phyloP scores from a whole-genome alignment of 257 asterid genomes.

The Echites panduratus region DNA sequence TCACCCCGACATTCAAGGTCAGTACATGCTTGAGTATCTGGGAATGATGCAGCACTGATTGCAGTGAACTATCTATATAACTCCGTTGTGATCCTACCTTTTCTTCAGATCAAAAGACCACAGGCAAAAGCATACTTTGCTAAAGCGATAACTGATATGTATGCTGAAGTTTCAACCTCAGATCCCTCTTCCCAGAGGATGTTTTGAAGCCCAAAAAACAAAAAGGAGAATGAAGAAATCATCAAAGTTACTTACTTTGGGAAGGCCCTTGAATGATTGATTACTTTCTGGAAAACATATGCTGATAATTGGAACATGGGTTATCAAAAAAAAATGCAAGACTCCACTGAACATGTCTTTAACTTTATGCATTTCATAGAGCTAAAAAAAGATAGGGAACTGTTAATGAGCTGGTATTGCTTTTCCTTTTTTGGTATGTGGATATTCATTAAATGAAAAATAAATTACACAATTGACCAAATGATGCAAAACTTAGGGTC shows the following conservation, averaged over 20 bases:
- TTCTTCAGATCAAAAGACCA: constrained; percentile 63
- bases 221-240: background rate
- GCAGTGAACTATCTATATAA: background rate
- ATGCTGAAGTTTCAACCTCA: constrained; percentile 40
- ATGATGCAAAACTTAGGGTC: no score
- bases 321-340: no score
- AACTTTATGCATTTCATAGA: no score
- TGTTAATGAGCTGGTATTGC: no score
- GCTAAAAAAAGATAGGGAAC: no score
- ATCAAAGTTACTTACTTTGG: background rate
- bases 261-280: background rate
- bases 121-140: constrained; percentile 65
- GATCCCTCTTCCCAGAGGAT: constrained; percentile 35
- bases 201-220: constrained; percentile 8
- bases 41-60: background rate
- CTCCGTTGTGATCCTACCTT: background rate
- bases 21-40: background rate
- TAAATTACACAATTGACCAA: no score
- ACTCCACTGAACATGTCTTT: no score
- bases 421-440: no score
- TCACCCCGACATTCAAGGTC: constrained; percentile 81
- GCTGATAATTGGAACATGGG: no score
- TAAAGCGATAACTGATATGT: constrained; percentile 54
- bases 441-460: no score
- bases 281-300: background rate